These are phyloP conservation scores for Glomus cerebriforme DNA, from an alignment of 192 early-diverging fungal species.

Conservation along the genomic window DNA sequence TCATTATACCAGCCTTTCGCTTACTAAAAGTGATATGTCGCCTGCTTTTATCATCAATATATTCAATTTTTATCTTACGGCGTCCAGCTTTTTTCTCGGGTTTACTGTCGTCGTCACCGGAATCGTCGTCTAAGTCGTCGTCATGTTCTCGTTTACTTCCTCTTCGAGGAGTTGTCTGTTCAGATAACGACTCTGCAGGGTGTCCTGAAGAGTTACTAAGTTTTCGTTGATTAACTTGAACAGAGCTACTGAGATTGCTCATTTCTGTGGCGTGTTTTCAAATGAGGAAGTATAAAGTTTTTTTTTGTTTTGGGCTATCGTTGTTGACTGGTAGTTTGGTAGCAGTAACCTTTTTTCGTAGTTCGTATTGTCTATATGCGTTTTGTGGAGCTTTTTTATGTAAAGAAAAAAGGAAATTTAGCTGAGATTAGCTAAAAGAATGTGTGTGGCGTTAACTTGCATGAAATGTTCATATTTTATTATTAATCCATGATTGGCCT, in stretches of 20 bases:
- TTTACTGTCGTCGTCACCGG: slow-evolving; percentile 53
- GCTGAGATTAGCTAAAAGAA: not conserved
- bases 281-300: not conserved
- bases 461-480: not conserved
- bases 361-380: slow-evolving; percentile 11
- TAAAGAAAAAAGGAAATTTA: not conserved
- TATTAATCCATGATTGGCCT: not conserved
- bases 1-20: slow-evolving; percentile 97
- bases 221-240: slow-evolving; percentile 15
- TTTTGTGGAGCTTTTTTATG: not conserved
- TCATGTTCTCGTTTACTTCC: slow-evolving; percentile 39
- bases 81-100: slow-evolving; percentile 72
- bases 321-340: slow-evolving; percentile 13
- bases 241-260: not conserved
- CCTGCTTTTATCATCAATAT: slow-evolving; percentile 90
- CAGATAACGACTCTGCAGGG: not conserved
- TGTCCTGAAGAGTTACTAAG: slow-evolving; percentile 17
- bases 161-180: slow-evolving; percentile 10
- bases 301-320: not conserved
- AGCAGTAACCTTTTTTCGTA: slow-evolving; percentile 23
- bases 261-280: slow-evolving; percentile 14
- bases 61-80: slow-evolving; percentile 96
- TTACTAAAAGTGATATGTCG: slow-evolving; percentile 96
- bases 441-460: not conserved
- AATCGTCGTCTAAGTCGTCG: slow-evolving; percentile 65